phyloP scores from a whole-genome alignment of 169 alveolate species.

The Pseudocohnilembus persalinus region DNA sequence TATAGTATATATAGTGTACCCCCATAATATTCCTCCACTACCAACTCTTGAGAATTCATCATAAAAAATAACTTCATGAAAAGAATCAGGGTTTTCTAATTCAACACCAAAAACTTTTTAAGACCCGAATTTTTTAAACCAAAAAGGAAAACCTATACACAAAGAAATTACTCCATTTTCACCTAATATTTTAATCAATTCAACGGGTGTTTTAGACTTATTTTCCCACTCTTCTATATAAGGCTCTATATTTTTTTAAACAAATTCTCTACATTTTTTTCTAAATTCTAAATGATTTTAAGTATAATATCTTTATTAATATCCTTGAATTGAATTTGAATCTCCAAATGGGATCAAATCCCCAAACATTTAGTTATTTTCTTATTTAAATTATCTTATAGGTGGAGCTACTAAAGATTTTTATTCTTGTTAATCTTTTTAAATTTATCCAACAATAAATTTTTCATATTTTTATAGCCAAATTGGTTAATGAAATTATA shows the following conservation, averaged over 20 bases:
- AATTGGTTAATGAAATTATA: no score
- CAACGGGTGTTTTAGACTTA: background rate
- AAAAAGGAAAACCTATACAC: background rate
- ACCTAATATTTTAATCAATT: background rate
- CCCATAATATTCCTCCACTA: slow-evolving; percentile 48
- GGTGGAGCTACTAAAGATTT: no score
- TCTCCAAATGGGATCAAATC: background rate
- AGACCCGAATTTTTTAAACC: background rate
- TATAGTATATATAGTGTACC: background rate
- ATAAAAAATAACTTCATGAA: slow-evolving; percentile 53
- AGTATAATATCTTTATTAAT: no score
- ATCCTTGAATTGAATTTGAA: background rate
- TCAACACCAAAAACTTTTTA: background rate
- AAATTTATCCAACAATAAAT: no score
- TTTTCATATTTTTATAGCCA: no score
- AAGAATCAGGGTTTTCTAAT: slow-evolving; percentile 24
- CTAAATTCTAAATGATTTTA: background rate
- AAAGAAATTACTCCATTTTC: background rate
- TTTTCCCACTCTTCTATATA: background rate
- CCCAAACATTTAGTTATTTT: background rate
- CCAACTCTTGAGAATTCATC: slow-evolving; percentile 46
- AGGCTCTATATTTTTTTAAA: background rate
- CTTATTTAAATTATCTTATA: no score
- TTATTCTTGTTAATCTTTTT: no score
- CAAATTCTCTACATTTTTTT: background rate